Base-by-base conservation (phyloP, 2,329 filamentous ascomycete genomes). In the Diaporthe ampelina region DNA sequence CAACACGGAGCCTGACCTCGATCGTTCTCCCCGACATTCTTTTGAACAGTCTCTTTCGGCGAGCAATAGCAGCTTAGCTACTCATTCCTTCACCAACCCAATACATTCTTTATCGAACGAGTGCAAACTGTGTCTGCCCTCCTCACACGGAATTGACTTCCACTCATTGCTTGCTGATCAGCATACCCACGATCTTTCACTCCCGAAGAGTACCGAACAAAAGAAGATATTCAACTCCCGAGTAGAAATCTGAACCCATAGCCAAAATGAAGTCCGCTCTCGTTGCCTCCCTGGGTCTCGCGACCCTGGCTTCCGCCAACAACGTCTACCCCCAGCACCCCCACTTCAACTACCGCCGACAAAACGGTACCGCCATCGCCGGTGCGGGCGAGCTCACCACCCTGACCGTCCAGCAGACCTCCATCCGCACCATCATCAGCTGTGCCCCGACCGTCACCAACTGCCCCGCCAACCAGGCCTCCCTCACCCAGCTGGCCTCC, bases 241-340 rank as follows among this genome's bases (percentile, higher is more conserved):
- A 76, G 63, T 70, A 73, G 71, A 72, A 74, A 74, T 71, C 72
- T 65, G 48, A 63, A 76, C 48, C 67, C 76, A 77, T 78, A 77
- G 77, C 70, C 88, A 84, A 84, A 73, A 89, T 89, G 88, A 88
- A 88, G 84, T 81, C 86, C 76, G 79, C 82, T 58, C 67, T 72
- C 76, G 77, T 84, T 73, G 80, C 86, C 69, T 76, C 81, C 77
- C 77, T 88, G 77, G 85, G 84, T 83, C 81, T 87, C 77, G 86
- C 84, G 81, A 83, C 83, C 77, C 79, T 85, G 67, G 81, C 83
- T 70, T 79, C 81, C 65, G 88, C 86, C 79, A 83, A 40, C 65
- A 61, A 84, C 79, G 84, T 85, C 74, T 81, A 82, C 77, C 82
- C 82, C 76, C 82, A 80, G 58, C 82, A 84, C 79, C 78, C 81